Conservation (phyloP, 2,329 filamentous ascomycete genomes). For the Verticillium longisporum region DNA sequence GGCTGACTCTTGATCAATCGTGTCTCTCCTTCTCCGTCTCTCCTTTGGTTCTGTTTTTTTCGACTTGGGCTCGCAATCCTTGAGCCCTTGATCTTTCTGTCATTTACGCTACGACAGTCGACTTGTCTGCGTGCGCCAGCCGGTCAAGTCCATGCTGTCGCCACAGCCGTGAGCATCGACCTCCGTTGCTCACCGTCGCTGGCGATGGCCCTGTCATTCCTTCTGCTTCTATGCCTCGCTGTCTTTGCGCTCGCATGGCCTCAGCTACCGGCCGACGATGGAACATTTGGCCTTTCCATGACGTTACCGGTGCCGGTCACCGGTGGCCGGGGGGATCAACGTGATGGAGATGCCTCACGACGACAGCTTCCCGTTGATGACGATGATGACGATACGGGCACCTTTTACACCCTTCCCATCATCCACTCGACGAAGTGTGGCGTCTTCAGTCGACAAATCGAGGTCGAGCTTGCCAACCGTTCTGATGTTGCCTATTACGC, state of each 20-base stretch:
- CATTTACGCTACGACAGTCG: neutral
- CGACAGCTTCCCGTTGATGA: conserved; percentile 8
- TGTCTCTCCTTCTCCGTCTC: neutral
- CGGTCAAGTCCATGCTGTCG: neutral
- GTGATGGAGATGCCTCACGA: conserved; percentile 1
- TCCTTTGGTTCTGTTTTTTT: neutral
- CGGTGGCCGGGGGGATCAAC: neutral
- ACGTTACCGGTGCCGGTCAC: conserved; percentile 10
- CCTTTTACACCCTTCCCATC: conserved; percentile 21
- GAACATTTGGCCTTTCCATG: conserved; percentile 1
- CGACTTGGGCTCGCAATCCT: too few species aligned
- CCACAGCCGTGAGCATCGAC: neutral
- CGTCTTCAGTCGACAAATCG: conserved; percentile 33
- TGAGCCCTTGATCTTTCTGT: neutral
- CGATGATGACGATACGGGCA: conserved; percentile 6
- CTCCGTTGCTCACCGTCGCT: conserved; percentile 1
- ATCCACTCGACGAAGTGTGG: conserved; percentile 20
- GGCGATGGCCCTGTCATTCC: conserved; percentile 9
- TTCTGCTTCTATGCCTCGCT: conserved; percentile 3
- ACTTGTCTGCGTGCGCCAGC: neutral
- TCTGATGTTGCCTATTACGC: conserved; percentile 49
- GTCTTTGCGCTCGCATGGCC: conserved; percentile 8
- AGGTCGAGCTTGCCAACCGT: conserved; percentile 39
- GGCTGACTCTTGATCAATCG: neutral
- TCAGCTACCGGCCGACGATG: conserved; percentile 10